Evolutionary conservation across 129 eudicot species (phyloP).

Genomic region (Chrysanthemum seticuspe): DNA sequence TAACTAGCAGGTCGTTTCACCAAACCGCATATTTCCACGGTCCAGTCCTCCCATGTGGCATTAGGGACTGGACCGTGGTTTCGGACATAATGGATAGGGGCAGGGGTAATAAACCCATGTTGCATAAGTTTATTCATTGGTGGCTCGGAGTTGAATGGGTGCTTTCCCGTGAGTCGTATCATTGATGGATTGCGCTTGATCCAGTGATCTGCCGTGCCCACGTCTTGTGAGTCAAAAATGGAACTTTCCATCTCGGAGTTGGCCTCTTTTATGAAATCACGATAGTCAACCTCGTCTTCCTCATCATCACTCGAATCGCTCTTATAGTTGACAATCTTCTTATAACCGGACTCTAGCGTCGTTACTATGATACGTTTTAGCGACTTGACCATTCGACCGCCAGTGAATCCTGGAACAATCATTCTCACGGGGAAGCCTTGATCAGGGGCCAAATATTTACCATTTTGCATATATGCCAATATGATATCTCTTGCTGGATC

Average conservation of each 20-base stretch:
- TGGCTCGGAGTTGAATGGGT: slow-evolving; percentile 93
- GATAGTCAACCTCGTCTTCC: slow-evolving; percentile 28
- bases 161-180: slow-evolving; percentile 92
- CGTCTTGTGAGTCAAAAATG: slow-evolving; percentile 55
- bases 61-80: slow-evolving; percentile 88
- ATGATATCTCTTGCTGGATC: slow-evolving; percentile 81
- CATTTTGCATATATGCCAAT: slow-evolving; percentile 93
- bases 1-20: slow-evolving; percentile 60
- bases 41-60: slow-evolving; percentile 68
- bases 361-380: slow-evolving; percentile 75
- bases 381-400: slow-evolving; percentile 98
- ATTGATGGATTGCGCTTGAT: slow-evolving; percentile 68
- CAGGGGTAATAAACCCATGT: slow-evolving; percentile 95
- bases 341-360: slow-evolving; percentile 61
- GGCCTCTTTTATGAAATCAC: slow-evolving; percentile 33
- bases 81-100: slow-evolving; percentile 88
- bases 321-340: slow-evolving; percentile 13
- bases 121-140: slow-evolving; percentile 86
- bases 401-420: slow-evolving; percentile 88
- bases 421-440: slow-evolving; percentile 91
- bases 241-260: slow-evolving; percentile 67
- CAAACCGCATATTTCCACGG: slow-evolving; percentile 74
- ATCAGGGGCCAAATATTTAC: slow-evolving; percentile 62
- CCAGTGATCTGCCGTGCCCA: slow-evolving; percentile 79
- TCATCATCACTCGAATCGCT: slow-evolving; percentile 45